Percentiles rank a stretch among this genome's conserved stretches.
Evolutionary conservation across 768 basidiomycete species (phyloP).

Genomic region (Lactarius psammicola): DNA sequence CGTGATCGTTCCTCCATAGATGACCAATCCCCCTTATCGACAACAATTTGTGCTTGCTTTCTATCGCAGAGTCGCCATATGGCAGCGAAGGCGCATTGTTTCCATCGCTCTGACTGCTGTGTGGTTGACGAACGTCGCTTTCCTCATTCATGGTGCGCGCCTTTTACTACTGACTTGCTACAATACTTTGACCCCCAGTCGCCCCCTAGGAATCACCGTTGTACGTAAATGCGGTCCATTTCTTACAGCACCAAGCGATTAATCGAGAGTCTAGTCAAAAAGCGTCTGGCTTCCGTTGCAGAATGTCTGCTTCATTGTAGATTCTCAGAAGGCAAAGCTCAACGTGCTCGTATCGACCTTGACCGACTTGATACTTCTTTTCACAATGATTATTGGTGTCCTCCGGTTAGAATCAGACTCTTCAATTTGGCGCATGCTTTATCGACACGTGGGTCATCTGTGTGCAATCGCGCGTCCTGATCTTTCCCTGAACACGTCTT

Average conservation of each 20-base stretch:
- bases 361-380: constrained; percentile 13
- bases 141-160: constrained; percentile 11
- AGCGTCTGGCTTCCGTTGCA: not conserved
- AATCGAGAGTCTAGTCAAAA: not conserved
- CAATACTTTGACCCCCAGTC: not conserved
- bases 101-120: not conserved
- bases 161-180: too few relatives aligned
- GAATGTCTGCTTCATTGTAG: not conserved
- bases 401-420: not conserved
- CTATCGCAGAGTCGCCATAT: constrained; percentile 2
- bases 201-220: not conserved
- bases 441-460: constrained; percentile 1
- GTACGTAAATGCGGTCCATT: not conserved
- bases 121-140: constrained; percentile 13
- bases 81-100: not conserved
- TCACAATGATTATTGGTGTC: constrained; percentile 11
- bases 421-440: constrained; percentile 4
- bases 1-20: not conserved
- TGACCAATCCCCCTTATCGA: not conserved
- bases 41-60: not conserved
- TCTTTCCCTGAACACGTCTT: not conserved
- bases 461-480: not conserved
- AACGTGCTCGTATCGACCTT: constrained; percentile 6
- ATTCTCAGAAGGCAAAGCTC: not conserved
- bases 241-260: not conserved